Base-by-base conservation (phyloP, 2,329 filamentous ascomycete genomes). In the Immersiporthe knoxdaviesiana region DNA sequence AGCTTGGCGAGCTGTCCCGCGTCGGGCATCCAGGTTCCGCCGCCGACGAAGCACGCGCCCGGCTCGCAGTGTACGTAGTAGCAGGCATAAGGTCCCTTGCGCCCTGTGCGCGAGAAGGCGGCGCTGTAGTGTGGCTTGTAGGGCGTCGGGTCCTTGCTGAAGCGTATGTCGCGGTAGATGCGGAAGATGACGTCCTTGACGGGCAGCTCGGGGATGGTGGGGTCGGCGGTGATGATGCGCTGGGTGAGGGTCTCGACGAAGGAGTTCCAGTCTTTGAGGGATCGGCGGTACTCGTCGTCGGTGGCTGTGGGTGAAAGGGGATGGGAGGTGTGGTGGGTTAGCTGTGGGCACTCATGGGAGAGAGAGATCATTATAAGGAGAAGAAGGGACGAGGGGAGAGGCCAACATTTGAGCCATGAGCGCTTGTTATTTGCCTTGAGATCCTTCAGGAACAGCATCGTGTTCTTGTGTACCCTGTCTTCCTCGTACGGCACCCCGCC, bases 81-180 rank as follows among this genome's bases (percentile, higher is more conserved):
- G 76, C 89, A 91, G 8, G 94, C 94, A 79, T 96, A 97, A 12
- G 92, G 90, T 0, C 93, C 93, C 79, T 97, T 97, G 67, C 92
- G 87, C 27, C 94, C 94, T 0, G 93, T 97, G 27, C 94, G 90
- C 68, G 92, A 96, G 90, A 92, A 97, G 32, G 92, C 92, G 50
- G 91, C 93, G 12, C 91, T 92, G 79, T 94, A 97, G 80, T 94
- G 88, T 66, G 92, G 87, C 90, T 97, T 97, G 83, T 97, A 97
- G 0, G 94, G 94, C 2, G 93, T 96, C 27, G 88, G 91, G 75
- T 97, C 90, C 74, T 92, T 91, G 75, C 87, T 92, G 80, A 97
- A 97, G 67, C 94, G 88, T 58, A 96, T 86, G 75, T 97, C 94
- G 74, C 94, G 86, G 79, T 97, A 93, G 70, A 97, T 96, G 71